phyloP scores from a whole-genome alignment of 2,329 filamentous ascomycete species.

The Pseudopyrenochaeta lycopersici region DNA sequence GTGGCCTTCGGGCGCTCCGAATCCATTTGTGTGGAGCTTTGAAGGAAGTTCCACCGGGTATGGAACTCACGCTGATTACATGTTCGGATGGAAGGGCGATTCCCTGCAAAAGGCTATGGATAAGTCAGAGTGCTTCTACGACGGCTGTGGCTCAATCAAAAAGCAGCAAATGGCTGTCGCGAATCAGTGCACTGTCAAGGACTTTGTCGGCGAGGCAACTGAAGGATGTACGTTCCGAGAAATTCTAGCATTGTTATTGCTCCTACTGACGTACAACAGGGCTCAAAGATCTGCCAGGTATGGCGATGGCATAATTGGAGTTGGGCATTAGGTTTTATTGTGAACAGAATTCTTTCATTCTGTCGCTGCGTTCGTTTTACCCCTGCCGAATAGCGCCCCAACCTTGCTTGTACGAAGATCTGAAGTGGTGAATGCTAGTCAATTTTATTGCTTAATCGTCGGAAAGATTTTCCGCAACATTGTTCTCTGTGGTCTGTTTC shows the following conservation, averaged over 20 bases:
- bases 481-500: too few relatives aligned
- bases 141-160: slow-evolving; percentile 28
- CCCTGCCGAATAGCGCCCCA: too few relatives aligned
- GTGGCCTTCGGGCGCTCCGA: slow-evolving; percentile 25
- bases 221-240: slow-evolving; percentile 25
- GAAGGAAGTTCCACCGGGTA: slow-evolving; percentile 19
- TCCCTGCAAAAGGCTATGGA: slow-evolving; percentile 24
- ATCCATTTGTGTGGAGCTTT: slow-evolving; percentile 32
- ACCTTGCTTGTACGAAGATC: too few relatives aligned
- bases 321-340: too few relatives aligned
- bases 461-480: too few relatives aligned
- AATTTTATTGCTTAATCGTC: too few relatives aligned
- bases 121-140: slow-evolving; percentile 28
- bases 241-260: too few relatives aligned
- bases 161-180: slow-evolving; percentile 32
- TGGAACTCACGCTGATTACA: slow-evolving; percentile 35
- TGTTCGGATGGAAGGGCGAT: slow-evolving; percentile 32
- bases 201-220: slow-evolving; percentile 25
- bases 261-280: slow-evolving; percentile 2
- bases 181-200: slow-evolving; percentile 34
- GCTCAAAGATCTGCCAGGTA: slow-evolving; percentile 8
- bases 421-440: too few relatives aligned
- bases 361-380: too few relatives aligned
- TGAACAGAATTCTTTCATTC: too few relatives aligned
- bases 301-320: slow-evolving; percentile 5